phyloP scores from a whole-genome alignment of 352 stramenopile genomes.

The Pythium sukuiense region DNA sequence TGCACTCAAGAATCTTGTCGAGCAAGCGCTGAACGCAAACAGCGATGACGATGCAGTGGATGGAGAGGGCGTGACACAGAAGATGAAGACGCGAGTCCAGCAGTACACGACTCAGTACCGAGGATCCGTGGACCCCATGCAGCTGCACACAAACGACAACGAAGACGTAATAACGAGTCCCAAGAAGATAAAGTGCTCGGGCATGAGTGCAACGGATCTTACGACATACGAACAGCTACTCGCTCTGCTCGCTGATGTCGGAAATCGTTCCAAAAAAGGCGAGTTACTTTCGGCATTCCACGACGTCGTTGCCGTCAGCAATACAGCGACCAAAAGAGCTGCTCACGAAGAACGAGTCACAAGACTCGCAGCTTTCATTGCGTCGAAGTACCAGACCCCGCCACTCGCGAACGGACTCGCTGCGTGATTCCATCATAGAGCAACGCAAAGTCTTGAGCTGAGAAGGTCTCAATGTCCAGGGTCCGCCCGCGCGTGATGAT shows the following conservation, averaged over 20 bases:
- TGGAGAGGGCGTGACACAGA: constrained; percentile 9
- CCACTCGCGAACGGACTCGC: background rate
- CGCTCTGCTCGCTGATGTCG: background rate
- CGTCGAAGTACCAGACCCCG: background rate
- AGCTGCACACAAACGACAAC: constrained; percentile 5
- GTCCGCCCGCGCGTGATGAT: constrained; percentile 21
- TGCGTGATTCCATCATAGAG: constrained; percentile 17
- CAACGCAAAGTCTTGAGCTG: constrained; percentile 14
- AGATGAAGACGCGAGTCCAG: constrained; percentile 25
- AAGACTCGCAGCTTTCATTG: background rate
- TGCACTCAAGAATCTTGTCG: constrained; percentile 5
- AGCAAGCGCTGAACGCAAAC: background rate
- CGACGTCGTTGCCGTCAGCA: background rate
- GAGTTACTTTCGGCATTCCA: background rate
- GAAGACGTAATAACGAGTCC: background rate
- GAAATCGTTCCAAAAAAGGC: background rate
- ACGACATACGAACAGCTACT: background rate
- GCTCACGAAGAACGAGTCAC: background rate
- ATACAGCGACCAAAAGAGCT: background rate
- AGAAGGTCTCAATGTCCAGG: constrained; percentile 30
- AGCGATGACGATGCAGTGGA: background rate
- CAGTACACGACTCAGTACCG: constrained; percentile 13
- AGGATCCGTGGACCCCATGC: constrained; percentile 7
- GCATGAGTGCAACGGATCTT: background rate
- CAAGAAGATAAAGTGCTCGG: background rate